phyloP scores from a whole-genome alignment of 441 rosid genomes.

The Macaranga tanarius region DNA sequence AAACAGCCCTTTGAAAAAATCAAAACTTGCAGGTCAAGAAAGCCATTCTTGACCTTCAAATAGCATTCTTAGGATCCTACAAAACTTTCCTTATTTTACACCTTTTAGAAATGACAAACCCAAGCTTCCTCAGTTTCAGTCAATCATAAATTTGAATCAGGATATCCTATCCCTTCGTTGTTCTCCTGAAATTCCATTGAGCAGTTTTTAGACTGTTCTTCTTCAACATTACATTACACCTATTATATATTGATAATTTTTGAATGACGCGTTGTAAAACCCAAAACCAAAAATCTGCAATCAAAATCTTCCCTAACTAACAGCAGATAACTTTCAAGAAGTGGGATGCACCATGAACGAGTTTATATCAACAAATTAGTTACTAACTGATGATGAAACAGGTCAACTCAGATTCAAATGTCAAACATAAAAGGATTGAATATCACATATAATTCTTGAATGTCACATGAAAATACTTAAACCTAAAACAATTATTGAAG shows the following conservation, averaged over 20 bases:
- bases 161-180: slow-evolving; percentile 1
- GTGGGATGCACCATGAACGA: not conserved
- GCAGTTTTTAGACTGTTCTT: not conserved
- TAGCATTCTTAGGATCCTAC: not conserved
- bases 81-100: not conserved
- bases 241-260: not conserved
- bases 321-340: slow-evolving; percentile 7
- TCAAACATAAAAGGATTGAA: slow-evolving; percentile 4
- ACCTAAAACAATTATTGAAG: not conserved
- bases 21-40: not conserved
- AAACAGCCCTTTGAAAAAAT: not conserved
- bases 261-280: not conserved
- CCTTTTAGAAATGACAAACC: not conserved
- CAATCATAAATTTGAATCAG: not conserved
- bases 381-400: slow-evolving; percentile 3
- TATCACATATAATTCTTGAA: slow-evolving; percentile 5
- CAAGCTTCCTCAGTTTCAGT: not conserved
- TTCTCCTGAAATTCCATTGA: slow-evolving; percentile 9
- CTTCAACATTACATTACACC: not conserved
- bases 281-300: not conserved
- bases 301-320: not conserved
- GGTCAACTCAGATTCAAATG: not conserved
- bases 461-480: not conserved
- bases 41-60: not conserved
- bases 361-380: not conserved